Percentiles rank a stretch among this genome's conserved stretches.
Conservation (phyloP, 805 yeast species). For the Wickerhamiella australiensis region DNA sequence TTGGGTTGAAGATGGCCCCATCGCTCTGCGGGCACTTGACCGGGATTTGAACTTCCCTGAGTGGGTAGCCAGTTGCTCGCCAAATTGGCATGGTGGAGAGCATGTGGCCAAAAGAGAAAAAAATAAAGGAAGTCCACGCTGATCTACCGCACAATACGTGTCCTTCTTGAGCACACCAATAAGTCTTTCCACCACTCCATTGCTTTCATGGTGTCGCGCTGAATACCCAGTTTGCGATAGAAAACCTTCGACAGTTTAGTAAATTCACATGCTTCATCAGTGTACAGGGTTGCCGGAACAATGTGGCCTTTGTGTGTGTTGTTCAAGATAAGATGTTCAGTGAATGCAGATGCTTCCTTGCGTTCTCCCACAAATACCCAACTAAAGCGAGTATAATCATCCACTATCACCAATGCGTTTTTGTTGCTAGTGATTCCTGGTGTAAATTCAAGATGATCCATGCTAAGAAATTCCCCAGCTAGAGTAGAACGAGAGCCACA, state of each 20-base stretch:
- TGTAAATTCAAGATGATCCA: no score
- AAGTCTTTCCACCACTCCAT: not conserved
- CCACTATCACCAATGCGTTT: no score
- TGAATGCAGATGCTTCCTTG: no score
- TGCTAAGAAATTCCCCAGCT: no score
- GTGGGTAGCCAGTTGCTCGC: not conserved
- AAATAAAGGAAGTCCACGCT: not conserved
- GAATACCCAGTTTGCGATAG: not conserved
- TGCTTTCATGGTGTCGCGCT: not conserved
- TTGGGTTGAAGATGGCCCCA: not conserved
- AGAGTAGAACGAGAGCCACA: no score
- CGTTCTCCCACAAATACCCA: no score
- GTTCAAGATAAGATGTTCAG: not conserved
- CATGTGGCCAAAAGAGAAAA: not conserved
- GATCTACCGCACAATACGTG: not conserved
- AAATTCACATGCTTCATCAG: conserved; percentile 6
- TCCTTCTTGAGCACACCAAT: not conserved
- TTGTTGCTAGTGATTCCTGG: no score
- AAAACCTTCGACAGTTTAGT: no score
- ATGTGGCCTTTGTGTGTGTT: not conserved
- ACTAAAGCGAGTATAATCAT: no score
- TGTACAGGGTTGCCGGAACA: not conserved
- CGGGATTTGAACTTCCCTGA: not conserved
- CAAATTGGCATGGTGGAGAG: not conserved
- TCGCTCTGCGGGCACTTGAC: not conserved